A percentile compares a stretch with the other conserved stretches of the same genome.
Conservation (phyloP, 352 stramenopile species). For the Phytophthora syringae region DNA sequence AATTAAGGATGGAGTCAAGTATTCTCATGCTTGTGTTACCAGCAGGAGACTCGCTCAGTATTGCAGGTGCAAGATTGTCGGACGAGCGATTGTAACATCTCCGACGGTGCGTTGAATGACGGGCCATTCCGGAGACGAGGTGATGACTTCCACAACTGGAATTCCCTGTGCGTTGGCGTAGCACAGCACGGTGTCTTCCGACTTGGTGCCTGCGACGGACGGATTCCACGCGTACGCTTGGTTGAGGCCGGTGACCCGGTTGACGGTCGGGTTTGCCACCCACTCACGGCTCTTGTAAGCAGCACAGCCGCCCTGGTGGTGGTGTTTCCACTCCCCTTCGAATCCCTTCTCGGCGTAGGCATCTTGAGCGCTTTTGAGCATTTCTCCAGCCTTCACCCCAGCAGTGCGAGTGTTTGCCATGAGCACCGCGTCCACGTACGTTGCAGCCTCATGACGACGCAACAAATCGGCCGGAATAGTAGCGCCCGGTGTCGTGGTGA, state of each 20-base stretch:
- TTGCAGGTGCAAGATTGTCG: conserved; percentile 65
- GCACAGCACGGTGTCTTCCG: conserved; percentile 72
- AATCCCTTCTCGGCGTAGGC: conserved; percentile 67
- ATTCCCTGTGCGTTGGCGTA: conserved; percentile 27
- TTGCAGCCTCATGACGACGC: conserved; percentile 65
- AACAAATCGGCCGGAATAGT: conserved; percentile 51
- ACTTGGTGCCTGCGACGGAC: conserved; percentile 75
- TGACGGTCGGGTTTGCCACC: conserved; percentile 59
- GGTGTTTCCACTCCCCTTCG: conserved; percentile 65
- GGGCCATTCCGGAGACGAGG: conserved; percentile 55
- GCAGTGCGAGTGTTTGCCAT: conserved; percentile 48
- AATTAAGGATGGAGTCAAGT: neutral
- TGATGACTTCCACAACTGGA: conserved; percentile 63
- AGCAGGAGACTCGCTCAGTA: conserved; percentile 47
- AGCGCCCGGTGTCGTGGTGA: conserved; percentile 47
- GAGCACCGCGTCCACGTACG: conserved; percentile 70
- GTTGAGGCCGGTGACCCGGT: conserved; percentile 46
- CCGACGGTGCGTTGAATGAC: conserved; percentile 57
- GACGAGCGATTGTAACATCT: conserved; percentile 52
- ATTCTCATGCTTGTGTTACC: conserved; percentile 23
- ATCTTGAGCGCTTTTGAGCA: conserved; percentile 65
- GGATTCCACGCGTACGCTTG: conserved; percentile 80
- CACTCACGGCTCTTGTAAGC: conserved; percentile 80
- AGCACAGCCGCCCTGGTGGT: conserved; percentile 71
- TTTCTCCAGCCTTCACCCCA: conserved; percentile 41